Evolutionary conservation across 208 protist species (phyloP).

Genomic region (Tetramitus jugosus): DNA sequence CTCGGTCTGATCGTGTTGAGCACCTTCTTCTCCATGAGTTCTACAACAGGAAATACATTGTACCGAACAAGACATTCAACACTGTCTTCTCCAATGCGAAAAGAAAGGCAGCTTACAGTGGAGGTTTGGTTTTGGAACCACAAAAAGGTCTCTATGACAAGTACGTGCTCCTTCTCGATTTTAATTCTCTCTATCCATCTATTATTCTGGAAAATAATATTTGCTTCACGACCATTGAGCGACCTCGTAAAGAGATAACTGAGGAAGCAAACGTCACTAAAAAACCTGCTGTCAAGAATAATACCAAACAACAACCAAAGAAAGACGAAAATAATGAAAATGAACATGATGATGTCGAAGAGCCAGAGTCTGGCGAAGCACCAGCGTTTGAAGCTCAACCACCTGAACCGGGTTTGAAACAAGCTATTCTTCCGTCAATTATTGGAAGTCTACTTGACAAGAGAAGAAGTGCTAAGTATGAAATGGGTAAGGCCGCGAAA

Average conservation of each 20-base stretch:
- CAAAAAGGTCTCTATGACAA: slow-evolving; percentile 96
- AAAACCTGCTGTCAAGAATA: not conserved
- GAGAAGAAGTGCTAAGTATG: slow-evolving; percentile 38
- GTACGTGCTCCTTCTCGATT: slow-evolving; percentile 98
- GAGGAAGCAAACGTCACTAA: not conserved
- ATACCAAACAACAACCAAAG: not conserved
- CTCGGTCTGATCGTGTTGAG: slow-evolving; percentile 93
- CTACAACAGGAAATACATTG: slow-evolving; percentile 29
- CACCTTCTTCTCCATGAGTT: slow-evolving; percentile 96
- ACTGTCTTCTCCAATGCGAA: not conserved
- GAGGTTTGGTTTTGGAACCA: slow-evolving; percentile 86
- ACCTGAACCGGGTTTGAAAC: not conserved
- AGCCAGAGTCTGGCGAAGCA: no score
- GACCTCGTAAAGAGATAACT: slow-evolving; percentile 14
- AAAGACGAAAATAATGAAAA: not conserved
- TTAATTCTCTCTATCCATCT: slow-evolving; percentile 99
- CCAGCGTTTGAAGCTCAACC: slow-evolving; percentile 5
- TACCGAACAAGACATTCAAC: slow-evolving; percentile 7
- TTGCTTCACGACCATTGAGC: slow-evolving; percentile 96
- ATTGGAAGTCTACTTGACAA: slow-evolving; percentile 84
- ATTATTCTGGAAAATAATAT: slow-evolving; percentile 99
- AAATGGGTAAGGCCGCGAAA: slow-evolving; percentile 39
- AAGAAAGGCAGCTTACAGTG: slow-evolving; percentile 35
- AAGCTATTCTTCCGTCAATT: slow-evolving; percentile 75
- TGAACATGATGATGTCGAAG: not conserved